Conservation (phyloP, 371 early-diverging fungal species). For the Mucor lusitanicus region DNA sequence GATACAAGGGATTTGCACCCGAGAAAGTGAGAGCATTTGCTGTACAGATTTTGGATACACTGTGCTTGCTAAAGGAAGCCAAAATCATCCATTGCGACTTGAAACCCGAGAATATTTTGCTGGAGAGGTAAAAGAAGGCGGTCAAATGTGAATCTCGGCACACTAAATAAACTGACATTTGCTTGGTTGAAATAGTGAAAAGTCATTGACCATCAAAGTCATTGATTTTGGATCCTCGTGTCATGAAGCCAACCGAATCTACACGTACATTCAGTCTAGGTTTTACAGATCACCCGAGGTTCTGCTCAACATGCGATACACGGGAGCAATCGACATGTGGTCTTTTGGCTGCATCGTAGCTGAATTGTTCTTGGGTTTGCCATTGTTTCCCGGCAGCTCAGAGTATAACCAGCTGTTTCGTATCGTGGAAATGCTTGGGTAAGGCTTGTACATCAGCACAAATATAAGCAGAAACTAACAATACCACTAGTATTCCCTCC, state of each 20-base stretch:
- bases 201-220: slow-evolving; percentile 91
- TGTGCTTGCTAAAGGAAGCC: slow-evolving; percentile 81
- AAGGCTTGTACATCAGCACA: background rate
- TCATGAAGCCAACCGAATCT: slow-evolving; percentile 85
- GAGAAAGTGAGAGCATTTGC: slow-evolving; percentile 84
- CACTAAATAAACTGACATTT: background rate
- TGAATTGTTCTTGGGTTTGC: slow-evolving; percentile 93
- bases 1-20: slow-evolving; percentile 87
- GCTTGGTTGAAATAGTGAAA: slow-evolving; percentile 53
- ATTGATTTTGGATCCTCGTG: slow-evolving; percentile 99
- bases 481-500: slow-evolving; percentile 23
- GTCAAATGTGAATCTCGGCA: too few relatives aligned
- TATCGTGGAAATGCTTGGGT: slow-evolving; percentile 90
- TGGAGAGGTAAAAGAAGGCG: slow-evolving; percentile 64
- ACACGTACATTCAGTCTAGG: slow-evolving; percentile 97
- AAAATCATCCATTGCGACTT: slow-evolving; percentile 97
- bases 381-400: slow-evolving; percentile 93
- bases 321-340: slow-evolving; percentile 99
- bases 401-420: slow-evolving; percentile 93
- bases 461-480: background rate
- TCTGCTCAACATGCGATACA: slow-evolving; percentile 90
- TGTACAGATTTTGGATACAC: slow-evolving; percentile 86
- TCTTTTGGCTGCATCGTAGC: slow-evolving; percentile 98
- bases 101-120: slow-evolving; percentile 97
- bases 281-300: slow-evolving; percentile 99